Base-by-base conservation (phyloP, 176 grass and related monocot genomes). In the Hordeum vulgare region DNA sequence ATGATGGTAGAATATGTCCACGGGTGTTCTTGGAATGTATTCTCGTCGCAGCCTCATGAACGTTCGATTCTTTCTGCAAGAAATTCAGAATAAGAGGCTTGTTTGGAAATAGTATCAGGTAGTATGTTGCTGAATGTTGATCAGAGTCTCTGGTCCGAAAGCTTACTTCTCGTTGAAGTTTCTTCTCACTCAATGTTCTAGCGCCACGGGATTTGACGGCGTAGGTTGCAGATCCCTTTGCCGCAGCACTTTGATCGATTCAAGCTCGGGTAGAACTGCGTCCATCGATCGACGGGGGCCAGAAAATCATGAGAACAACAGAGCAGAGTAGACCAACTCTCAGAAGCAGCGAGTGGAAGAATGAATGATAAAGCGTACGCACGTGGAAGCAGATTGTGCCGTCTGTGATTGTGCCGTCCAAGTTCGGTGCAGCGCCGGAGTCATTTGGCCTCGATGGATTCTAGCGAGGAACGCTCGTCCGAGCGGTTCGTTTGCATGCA, bases 321-420 rank as follows among this genome's bases (percentile, higher is more conserved):
- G 8, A 66, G 36, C 29, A 17, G 10, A 14, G 31, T 0, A 33
- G 31, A 33, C 23, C 42, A 25, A 29, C 51, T 70, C 39, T 41
- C 5, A 25, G 28, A 66, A 81, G 20, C 33, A 45, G 31, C 33
- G 62, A 23, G 35, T 7, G 34, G 34, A 35, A 35, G 6, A 4
- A 7, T 6, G 62, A 66, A 21, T 4, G 27, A 4, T 20, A 7
- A 34, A 14, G 28, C 3, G 62, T 17, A 53, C 47, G 54, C 84
- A 97, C 95, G 15, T 86, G 84, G 90, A 91, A 98, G 85, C 95
- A 95, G 51, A 94, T 93, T n/a, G n/a, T n/a, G n/a, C n/a, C 88
- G 28, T 94, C 92, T 9, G n/a, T 94, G 59, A 84, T 94, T 73
- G 86, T 90, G 80, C 88, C 92, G 53, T 71, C 86, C 54, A 61